Percentiles rank a stretch among this genome's conserved stretches.
Conservation (phyloP, 2,329 filamentous ascomycete species). For the Myriangium duriaei region DNA sequence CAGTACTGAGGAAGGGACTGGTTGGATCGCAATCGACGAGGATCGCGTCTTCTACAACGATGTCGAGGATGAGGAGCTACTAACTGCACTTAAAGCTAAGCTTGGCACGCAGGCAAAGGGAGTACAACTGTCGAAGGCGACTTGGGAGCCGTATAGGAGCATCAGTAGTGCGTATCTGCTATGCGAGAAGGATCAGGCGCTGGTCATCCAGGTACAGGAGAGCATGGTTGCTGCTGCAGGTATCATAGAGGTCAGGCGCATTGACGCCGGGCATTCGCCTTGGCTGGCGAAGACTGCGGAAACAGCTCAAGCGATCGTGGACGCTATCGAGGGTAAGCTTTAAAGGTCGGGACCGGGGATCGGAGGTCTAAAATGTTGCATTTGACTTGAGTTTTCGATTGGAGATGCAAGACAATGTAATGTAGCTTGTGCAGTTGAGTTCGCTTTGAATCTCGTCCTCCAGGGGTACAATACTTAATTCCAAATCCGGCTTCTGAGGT, state of each 20-base stretch:
- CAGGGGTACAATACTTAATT: too few species aligned
- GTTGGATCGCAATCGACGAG: slow-evolving; percentile 5
- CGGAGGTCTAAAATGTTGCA: too few species aligned
- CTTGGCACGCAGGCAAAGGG: slow-evolving; percentile 22
- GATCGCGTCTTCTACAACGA: slow-evolving; percentile 26
- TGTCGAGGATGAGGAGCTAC: slow-evolving; percentile 15
- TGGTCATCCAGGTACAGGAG: slow-evolving; percentile 25
- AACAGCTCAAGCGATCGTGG: slow-evolving; percentile 12
- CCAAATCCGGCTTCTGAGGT: too few species aligned
- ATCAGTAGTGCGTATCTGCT: slow-evolving; percentile 30
- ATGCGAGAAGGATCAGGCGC: slow-evolving; percentile 28
- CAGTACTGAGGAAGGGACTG: slow-evolving; percentile 3
- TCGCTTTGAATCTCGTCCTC: too few species aligned
- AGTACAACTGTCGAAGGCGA: slow-evolving; percentile 14
- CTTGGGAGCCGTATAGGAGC: slow-evolving; percentile 26
- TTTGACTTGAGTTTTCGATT: too few species aligned
- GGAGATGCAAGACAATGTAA: too few species aligned
- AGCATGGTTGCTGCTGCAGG: slow-evolving; percentile 21
- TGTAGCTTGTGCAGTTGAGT: too few species aligned
- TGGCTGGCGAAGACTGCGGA: slow-evolving; percentile 17
- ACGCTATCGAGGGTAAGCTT: slow-evolving; percentile 10
- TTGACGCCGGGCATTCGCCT: slow-evolving; percentile 18
- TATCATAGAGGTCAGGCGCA: slow-evolving; percentile 14
- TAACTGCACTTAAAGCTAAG: slow-evolving; percentile 13
- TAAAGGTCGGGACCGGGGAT: too few species aligned